phyloP scores from a whole-genome alignment of 208 protist species.

The Acanthamoeba castellanii region DNA sequence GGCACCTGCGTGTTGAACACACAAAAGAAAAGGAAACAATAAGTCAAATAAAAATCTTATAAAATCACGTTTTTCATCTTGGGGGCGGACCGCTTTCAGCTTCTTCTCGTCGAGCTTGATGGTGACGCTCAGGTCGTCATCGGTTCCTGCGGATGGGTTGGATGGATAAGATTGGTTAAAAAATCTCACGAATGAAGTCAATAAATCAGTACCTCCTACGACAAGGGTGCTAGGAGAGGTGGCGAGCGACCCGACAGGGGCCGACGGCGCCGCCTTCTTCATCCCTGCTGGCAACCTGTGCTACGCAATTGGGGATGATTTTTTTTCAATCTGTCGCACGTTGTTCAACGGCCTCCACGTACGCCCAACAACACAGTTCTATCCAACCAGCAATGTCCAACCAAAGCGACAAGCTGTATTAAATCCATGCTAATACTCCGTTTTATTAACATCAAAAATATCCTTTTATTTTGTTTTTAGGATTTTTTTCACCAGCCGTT shows the following conservation, averaged over 20 bases:
- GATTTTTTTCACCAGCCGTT: too few species aligned
- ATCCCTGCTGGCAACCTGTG: neutral
- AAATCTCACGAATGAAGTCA: neutral
- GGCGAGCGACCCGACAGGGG: neutral
- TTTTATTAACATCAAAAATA: too few species aligned
- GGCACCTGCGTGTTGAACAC: neutral
- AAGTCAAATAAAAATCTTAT: neutral
- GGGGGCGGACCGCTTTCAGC: neutral
- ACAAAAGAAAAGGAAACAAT: neutral
- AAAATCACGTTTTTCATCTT: neutral
- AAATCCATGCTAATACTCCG: neutral
- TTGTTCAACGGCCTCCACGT: neutral
- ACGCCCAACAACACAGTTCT: neutral
- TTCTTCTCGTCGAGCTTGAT: constrained; percentile 3
- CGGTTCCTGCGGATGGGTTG: neutral
- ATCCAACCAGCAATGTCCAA: neutral
- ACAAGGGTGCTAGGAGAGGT: neutral
- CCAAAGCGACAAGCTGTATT: neutral
- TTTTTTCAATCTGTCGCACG: neutral
- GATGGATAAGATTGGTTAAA: neutral
- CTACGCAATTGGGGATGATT: neutral
- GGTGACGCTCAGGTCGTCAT: neutral
- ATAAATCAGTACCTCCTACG: neutral
- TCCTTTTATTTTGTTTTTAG: too few species aligned
- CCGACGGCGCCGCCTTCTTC: neutral